Evolutionary conservation across 2,329 filamentous ascomycete species (phyloP), one percentile per base, ranked within the genome.

Genomic region (Colletotrichum tabaci): DNA sequence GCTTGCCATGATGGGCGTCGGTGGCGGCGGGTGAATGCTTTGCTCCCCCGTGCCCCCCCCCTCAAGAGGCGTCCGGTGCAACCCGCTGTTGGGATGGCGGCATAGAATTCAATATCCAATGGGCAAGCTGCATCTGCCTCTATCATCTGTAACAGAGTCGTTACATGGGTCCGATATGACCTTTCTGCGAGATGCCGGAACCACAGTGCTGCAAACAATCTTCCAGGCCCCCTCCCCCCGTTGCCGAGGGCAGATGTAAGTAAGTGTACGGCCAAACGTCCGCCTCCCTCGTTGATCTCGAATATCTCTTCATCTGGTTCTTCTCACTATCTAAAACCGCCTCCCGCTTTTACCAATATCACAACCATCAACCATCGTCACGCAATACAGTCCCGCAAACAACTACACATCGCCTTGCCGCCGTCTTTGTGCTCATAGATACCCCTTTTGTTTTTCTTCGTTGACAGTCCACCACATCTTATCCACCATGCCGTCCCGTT

Each of bases 401-500:
- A 8, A 30, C 26, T 18, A 57, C 35, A 9, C 21, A 30, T 26
- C n/a, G 9, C 12, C 9, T 49, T 8, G 53, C 12, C 57, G 15
- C 46, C 57, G 47, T 53, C 26, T 66, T 38, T 35, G 10, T 23
- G 6, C 30, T 46, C 35, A 44, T 57, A 66, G 42, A 64, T 56
- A 57, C 61, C 50, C 52, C 47, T 44, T 47, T 47, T 65, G n/a
- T 23, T 42, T 47, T 58, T 16, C 15, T 47, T 30, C 44, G 26
- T 47, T 15, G 12, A 58, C 16, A 23, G 30, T 1, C 5, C n/a
- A 18, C 30, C 42, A 50, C 57, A 52, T 47, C 12, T 16, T 38
- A 21, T 35, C 42, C 75, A 82, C 70, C 40, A 88, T 88, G 87
- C 78, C 86, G 73, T 90, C 86, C 79, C 87, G 86, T 74, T 87